Base-by-base conservation (phyloP, 2,329 filamentous ascomycete species). In the Hypoxylon rubiginosum region DNA sequence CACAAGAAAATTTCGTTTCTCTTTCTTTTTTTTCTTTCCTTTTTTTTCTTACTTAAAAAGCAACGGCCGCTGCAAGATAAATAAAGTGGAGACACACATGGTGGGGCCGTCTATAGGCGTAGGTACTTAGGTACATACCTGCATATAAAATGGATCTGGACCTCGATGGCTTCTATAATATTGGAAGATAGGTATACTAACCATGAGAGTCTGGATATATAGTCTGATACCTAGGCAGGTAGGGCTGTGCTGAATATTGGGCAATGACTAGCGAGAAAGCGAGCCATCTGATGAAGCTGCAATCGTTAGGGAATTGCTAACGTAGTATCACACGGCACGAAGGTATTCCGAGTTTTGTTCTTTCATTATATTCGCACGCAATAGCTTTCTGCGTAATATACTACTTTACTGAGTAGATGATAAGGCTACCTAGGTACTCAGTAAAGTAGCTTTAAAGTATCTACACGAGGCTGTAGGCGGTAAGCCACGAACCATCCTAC, bases 61-160 rank as follows among this genome's bases (percentile, higher is more conserved):
- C n/a, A 45, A 54, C 41, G 28, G 43, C 51, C 28, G 11, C 46
- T 48, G 30, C 46, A 43, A 17, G 36, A 65, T 60, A 68, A 60
- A 60, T 66, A 68, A 66, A 66, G 55, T 66, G 62, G 62, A 58
- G 32, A 64, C 30, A 24, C 19, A 6, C 13, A 45, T 13, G 13
- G 45, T 61, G 54, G 59, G 41, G 24, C 30, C 34, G 34, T 39
- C 13, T 39, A 39, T 30, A 24, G 21, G 21, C 26, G 4, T 34
- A 59, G 9, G 34, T 59, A 52, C 46, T 19, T 53, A 34, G 32
- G 21, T 24, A 36, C 32, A 4, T 36, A 36, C 32, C 32, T 36
- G 21, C 21, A 24, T 24, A 24, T 24, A 24, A 2, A 24, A 24
- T 24, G 21, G 21, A 24, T 24, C 21, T 24, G 21, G 21, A 24